Evolutionary conservation across 1,284 basidiomycete genomes (phyloP), one percentile per base, ranked within the genome.

Genomic region (Calocybe gambosa): DNA sequence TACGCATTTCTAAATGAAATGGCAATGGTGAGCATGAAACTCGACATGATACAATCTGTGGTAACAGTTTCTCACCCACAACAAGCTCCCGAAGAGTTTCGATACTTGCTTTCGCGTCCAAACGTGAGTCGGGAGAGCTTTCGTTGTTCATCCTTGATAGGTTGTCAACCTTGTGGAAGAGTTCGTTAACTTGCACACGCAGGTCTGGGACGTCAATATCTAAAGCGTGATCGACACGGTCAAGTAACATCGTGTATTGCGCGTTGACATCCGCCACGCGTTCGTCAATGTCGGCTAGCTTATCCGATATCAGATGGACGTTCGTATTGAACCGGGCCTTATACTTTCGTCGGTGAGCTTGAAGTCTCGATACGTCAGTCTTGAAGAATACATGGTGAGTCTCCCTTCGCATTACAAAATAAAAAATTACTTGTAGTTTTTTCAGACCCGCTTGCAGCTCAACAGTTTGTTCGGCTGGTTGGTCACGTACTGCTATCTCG

Each of bases 281-380:
- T n/a, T 71, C 69, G 36, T 70, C 64, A 34, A 77, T 61, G 33
- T 70, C 65, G 8, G 63, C 58, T 31, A 74, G 55, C 55, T 65
- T 68, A 34, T 62, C 62, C 1, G 63, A 53, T 36, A 70, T 60
- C 25, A 59, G 54, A 33, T 63, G 56, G 0, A 67, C 59, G 44
- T 69, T 68, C 7, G 60, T 46, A 47, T 70, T 69, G 58, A 69
- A 69, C 13, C 65, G 65, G 10, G 58, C 49, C 53, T 67, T 67
- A 55, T 67, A 68, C 44, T 68, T 67, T 42, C 63, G 60, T 18
- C 67, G 55, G 46, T 68, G 64, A 10, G 49, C 44, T 18, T 72
- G 64, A 2, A 72, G 62, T 44, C 62, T 63, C 8, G 52, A 44
- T 1, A 71, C 55, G n/a, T 69, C 65, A n/a, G 46, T 48, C 68